Conservation (phyloP, 208 protist species). For the Leishmania major region DNA sequence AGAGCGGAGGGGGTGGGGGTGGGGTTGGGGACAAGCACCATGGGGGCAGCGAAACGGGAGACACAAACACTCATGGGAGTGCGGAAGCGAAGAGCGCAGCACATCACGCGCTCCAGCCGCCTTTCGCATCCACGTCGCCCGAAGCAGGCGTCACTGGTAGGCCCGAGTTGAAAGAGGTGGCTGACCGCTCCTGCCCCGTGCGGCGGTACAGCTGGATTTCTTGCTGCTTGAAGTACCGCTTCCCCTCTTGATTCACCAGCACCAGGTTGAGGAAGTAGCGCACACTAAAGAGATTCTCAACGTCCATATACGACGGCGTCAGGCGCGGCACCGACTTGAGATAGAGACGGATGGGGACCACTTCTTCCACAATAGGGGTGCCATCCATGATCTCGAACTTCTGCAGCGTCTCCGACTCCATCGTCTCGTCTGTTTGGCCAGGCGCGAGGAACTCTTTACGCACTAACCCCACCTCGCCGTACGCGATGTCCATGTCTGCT, state of each 20-base stretch:
- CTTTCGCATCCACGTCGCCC: conserved; percentile 1
- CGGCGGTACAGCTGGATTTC: conserved; percentile 84
- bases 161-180: neutral
- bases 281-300: conserved; percentile 74
- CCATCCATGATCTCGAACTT: conserved; percentile 94
- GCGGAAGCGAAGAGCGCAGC: neutral
- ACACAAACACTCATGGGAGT: neutral
- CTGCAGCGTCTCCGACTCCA: conserved; percentile 82
- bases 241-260: conserved; percentile 75
- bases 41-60: neutral
- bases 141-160: neutral
- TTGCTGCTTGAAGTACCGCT: conserved; percentile 92
- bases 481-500: conserved; percentile 71
- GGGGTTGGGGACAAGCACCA: neutral
- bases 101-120: neutral
- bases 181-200: conserved; percentile 53
- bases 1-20: neutral
- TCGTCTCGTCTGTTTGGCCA: conserved; percentile 29
- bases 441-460: conserved; percentile 63
- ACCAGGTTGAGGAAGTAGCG: conserved; percentile 90
- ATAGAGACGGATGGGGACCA: conserved; percentile 91
- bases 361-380: conserved; percentile 86
- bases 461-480: conserved; percentile 80
- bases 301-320: conserved; percentile 78
- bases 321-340: conserved; percentile 77